Evolutionary conservation across 352 stramenopile species (phyloP).

Genomic region (Phytophthora podocarpi): DNA sequence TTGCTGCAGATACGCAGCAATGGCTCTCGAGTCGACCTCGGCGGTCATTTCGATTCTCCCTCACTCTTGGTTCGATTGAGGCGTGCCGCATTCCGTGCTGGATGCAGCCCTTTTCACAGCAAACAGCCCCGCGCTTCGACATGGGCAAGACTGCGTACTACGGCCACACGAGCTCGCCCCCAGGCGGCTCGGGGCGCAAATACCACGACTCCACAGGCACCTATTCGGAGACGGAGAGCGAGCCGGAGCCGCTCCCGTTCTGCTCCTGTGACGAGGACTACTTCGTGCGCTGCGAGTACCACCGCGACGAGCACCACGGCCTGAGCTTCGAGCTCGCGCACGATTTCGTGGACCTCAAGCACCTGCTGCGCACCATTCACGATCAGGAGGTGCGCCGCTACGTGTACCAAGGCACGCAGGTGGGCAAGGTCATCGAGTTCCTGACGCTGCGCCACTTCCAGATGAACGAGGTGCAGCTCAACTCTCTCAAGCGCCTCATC

Average conservation of each 20-base stretch:
- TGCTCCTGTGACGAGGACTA: conserved; percentile 58
- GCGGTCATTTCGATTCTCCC: conserved; percentile 26
- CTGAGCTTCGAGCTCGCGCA: conserved; percentile 57
- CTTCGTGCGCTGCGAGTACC: conserved; percentile 52
- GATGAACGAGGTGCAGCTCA: conserved; percentile 51
- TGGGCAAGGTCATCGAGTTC: conserved; percentile 65
- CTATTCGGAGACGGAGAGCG: conserved; percentile 59
- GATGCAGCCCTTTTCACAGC: conserved; percentile 20
- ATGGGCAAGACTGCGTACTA: conserved; percentile 34
- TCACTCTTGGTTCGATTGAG: no score
- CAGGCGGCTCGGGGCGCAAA: conserved; percentile 17
- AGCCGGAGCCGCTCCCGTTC: conserved; percentile 50
- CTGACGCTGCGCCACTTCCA: conserved; percentile 53
- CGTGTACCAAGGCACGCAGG: conserved; percentile 56
- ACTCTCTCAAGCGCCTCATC: conserved; percentile 45
- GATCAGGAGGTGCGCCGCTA: conserved; percentile 56
- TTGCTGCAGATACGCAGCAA: conserved; percentile 18
- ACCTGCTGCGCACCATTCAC: conserved; percentile 51
- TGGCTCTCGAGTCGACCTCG: not conserved
- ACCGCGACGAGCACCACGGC: conserved; percentile 53
- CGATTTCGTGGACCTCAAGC: conserved; percentile 56
- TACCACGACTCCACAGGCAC: conserved; percentile 41
- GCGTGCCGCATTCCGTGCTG: conserved; percentile 4
- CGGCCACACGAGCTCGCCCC: conserved; percentile 14
- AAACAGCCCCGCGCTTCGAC: conserved; percentile 14